Base-by-base conservation (phyloP, 352 stramenopile genomes). In the Pythium angustatum region DNA sequence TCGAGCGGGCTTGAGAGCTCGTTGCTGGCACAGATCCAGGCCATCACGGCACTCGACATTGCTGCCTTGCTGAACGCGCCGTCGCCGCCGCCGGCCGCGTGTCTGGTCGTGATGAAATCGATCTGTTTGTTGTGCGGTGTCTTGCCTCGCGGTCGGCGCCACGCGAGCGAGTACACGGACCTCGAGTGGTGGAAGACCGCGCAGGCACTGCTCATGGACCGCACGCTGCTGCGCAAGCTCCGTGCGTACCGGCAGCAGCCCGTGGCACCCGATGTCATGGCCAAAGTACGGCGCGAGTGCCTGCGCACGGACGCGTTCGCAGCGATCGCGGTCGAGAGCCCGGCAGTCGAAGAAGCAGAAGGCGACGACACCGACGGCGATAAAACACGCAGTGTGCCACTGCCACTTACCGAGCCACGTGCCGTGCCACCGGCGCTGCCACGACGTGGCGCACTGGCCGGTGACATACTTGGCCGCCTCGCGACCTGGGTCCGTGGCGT, bases 151-250 rank as follows among this genome's bases (percentile, higher is more conserved):
- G 81, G 81, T 1, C 72, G 79, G 0, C 68, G 71, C 3, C 79
- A 84, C 24, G 79, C 81, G 5, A 77, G 73, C 14, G 81, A 92
- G 58, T 94, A 92, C 63, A 88, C 78, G 2, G 81, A 85, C 56
- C 56, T 81, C 17, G 85, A 94, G 48, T 94, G 85, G 85, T 92
- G 83, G 85, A 90, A 91, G 51, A 84, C 83, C 0, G 77, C 78
- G 14, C 85, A 94, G 54, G 83, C 85, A 11, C 48, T 94, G 59
- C 69, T 94, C 17, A 94, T 94, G 83, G 83, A 94, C 61, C 78
- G 85, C 24, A 80, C 71, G 40, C 56, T 94, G 10, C 48, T 94
- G 19, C 78, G 82, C 36, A 74, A 78, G 8, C 55, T 94, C 31
- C 68, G 85, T 5, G 64, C 75, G 0, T 90, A 90, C 55, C 69